A percentile compares a stretch with the other conserved stretches of the same genome.
phyloP scores from a whole-genome alignment of 495 filamentous ascomycete genomes.

The Aspergillus ellipticus region DNA sequence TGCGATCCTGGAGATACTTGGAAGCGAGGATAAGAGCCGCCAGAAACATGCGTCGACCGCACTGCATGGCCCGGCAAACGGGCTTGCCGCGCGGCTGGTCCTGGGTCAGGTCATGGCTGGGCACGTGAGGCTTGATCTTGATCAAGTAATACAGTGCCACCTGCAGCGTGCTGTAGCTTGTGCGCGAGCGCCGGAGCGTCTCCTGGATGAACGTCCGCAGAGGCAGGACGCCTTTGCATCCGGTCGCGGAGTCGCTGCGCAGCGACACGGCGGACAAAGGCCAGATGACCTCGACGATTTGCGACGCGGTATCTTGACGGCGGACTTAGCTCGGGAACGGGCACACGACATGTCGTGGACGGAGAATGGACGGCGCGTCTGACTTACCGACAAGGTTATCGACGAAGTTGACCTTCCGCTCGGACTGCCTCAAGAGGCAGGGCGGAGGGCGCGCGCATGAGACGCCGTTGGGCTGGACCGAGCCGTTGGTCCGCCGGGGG shows the following conservation, averaged over 20 bases:
- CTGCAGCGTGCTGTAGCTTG: conserved; percentile 95
- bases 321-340: conserved; percentile 15
- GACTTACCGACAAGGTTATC: conserved; percentile 97
- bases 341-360: not conserved
- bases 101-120: conserved; percentile 76
- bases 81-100: conserved; percentile 77
- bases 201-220: conserved; percentile 96
- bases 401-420: conserved; percentile 93
- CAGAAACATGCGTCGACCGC: conserved; percentile 96
- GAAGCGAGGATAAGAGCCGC: conserved; percentile 89
- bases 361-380: not conserved
- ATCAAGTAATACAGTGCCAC: conserved; percentile 96
- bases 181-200: conserved; percentile 87
- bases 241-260: conserved; percentile 43
- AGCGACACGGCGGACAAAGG: conserved; percentile 56
- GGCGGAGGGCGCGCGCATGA: conserved; percentile 69
- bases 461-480: conserved; percentile 33
- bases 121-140: conserved; percentile 87
- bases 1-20: conserved; percentile 96
- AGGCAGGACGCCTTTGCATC: conserved; percentile 70
- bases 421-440: conserved; percentile 79
- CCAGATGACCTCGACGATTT: conserved; percentile 98
- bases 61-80: conserved; percentile 79
- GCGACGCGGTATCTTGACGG: conserved; percentile 83
- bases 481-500: conserved; percentile 67